A percentile compares a stretch with the other conserved stretches of the same genome.
phyloP scores from a whole-genome alignment of 768 basidiomycete genomes.

The Boletus sp. region DNA sequence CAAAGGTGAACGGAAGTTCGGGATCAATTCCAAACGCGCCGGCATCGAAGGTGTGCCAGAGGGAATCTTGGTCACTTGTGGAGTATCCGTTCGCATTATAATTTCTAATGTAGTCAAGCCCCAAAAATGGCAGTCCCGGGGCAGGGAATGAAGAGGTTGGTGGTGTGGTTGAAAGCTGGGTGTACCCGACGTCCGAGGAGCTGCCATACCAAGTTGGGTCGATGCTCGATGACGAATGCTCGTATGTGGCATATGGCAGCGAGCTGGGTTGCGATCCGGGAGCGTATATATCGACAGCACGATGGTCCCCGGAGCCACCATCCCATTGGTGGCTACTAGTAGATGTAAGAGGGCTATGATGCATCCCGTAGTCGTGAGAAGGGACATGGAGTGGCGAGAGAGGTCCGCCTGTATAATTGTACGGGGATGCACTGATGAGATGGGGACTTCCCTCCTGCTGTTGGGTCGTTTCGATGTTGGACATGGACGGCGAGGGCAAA shows the following conservation, averaged over 20 bases:
- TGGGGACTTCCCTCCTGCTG: constrained; percentile 56
- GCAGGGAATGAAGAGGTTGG: constrained; percentile 65
- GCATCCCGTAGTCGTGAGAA: constrained; percentile 53
- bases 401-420: constrained; percentile 43
- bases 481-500: constrained; percentile 66
- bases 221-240: constrained; percentile 38
- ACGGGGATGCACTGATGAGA: constrained; percentile 43
- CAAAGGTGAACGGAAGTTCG: constrained; percentile 68
- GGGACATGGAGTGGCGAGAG: constrained; percentile 52
- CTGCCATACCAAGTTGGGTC: constrained; percentile 38
- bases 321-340: constrained; percentile 43
- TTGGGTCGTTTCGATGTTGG: constrained; percentile 45
- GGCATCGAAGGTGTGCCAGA: constrained; percentile 66
- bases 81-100: constrained; percentile 52
- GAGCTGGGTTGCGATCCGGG: constrained; percentile 34
- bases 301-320: constrained; percentile 37
- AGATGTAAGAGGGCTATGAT: constrained; percentile 31
- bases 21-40: constrained; percentile 75
- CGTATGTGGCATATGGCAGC: constrained; percentile 46
- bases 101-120: constrained; percentile 81
- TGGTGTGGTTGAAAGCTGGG: constrained; percentile 54
- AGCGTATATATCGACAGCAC: constrained; percentile 45
- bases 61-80: constrained; percentile 38
- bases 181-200: constrained; percentile 39
- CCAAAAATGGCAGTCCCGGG: constrained; percentile 78